Evolutionary conservation across 2,329 filamentous ascomycete species (phyloP).

Genomic region (Xylaria arbuscula): DNA sequence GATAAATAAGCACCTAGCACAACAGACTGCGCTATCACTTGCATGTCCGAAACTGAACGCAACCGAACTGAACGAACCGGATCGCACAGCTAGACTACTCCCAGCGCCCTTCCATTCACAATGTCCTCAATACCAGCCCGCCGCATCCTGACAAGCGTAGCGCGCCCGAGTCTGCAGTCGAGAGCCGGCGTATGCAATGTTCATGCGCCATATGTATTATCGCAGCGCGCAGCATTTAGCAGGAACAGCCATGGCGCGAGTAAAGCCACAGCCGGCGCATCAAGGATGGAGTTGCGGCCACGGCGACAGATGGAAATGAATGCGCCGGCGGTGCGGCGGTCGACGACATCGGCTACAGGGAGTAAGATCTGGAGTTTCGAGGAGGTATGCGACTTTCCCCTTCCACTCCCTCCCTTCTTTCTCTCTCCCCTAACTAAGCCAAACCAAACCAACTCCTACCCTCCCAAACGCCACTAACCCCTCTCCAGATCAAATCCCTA

Average conservation of each 20-base stretch:
- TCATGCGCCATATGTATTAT: background rate
- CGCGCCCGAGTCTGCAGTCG: constrained; percentile 11
- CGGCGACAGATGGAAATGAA: too few relatives aligned
- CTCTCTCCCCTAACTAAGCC: too few relatives aligned
- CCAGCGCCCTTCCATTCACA: background rate
- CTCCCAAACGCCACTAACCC: background rate
- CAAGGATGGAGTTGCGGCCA: too few relatives aligned
- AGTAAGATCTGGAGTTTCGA: constrained; percentile 50
- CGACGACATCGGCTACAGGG: constrained; percentile 41
- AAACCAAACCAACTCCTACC: background rate
- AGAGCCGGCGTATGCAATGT: background rate
- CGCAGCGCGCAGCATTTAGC: constrained; percentile 11
- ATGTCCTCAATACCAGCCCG: constrained; percentile 35
- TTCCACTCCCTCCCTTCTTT: too few relatives aligned
- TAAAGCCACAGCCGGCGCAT: background rate
- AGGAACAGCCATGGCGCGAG: background rate
- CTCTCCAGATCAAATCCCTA: constrained; percentile 40
- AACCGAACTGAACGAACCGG: background rate
- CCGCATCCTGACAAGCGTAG: constrained; percentile 18
- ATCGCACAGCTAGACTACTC: background rate
- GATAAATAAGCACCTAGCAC: too few relatives aligned
- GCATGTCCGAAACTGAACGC: background rate
- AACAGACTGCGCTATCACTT: too few relatives aligned
- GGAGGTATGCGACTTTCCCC: constrained; percentile 43
- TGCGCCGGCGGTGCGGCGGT: constrained; percentile 44